phyloP scores from a whole-genome alignment of 306 rosid genomes.

The Quercus dentata region DNA sequence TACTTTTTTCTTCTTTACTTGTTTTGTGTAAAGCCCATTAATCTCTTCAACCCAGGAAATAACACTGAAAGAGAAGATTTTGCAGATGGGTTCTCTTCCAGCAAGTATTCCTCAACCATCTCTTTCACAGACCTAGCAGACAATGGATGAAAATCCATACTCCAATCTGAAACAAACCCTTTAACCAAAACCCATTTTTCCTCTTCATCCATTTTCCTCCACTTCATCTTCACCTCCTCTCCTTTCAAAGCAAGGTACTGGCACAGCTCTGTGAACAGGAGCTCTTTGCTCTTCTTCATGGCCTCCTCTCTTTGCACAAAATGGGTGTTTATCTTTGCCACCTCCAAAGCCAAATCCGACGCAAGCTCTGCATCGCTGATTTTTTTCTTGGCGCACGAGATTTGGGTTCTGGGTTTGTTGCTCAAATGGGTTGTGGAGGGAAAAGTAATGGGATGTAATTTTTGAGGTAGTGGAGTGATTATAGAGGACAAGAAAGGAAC shows the following conservation, averaged over 20 bases:
- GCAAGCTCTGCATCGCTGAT: constrained; percentile 54
- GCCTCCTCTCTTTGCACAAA: constrained; percentile 54
- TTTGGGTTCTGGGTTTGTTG: constrained; percentile 25
- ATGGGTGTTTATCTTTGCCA: constrained; percentile 40
- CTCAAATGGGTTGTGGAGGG: constrained; percentile 6
- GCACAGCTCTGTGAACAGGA: constrained; percentile 63
- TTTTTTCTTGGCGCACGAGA: constrained; percentile 33
- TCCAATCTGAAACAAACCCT: constrained; percentile 61
- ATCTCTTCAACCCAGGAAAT: constrained; percentile 39
- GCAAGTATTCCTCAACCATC: constrained; percentile 69
- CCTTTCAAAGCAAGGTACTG: constrained; percentile 39
- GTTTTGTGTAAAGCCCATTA: constrained; percentile 50
- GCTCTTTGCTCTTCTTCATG: constrained; percentile 60
- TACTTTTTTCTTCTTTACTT: neutral
- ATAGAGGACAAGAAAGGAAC: constrained; percentile 14
- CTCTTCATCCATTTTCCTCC: constrained; percentile 60
- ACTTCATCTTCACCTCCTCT: constrained; percentile 44
- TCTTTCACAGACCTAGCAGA: constrained; percentile 60
- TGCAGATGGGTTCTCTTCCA: constrained; percentile 27
- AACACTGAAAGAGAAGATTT: constrained; percentile 19
- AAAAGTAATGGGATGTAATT: neutral
- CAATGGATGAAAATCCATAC: constrained; percentile 69
- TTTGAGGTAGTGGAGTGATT: constrained; percentile 14
- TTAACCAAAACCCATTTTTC: constrained; percentile 48
- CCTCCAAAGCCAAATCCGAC: constrained; percentile 45